phyloP scores from a whole-genome alignment of 805 yeast species.

The Wickerhamomyces subpelliculosus region DNA sequence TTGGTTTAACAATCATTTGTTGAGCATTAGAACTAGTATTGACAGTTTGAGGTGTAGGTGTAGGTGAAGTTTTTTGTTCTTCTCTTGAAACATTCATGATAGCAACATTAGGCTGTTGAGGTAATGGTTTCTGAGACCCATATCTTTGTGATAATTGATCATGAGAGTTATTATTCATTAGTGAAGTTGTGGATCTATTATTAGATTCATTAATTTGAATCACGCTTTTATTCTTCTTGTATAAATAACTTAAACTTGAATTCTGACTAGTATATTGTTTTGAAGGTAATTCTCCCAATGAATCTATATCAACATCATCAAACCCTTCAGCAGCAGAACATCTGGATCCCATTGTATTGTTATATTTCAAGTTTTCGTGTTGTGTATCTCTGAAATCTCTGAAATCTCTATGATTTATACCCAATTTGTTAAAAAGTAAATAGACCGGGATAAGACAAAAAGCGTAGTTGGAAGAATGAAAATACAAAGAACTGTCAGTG shows the following conservation, averaged over 20 bases:
- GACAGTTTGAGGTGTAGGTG: too few species aligned
- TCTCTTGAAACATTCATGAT: too few species aligned
- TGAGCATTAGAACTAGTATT: background rate
- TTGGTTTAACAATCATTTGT: background rate
- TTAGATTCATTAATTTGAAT: conserved; percentile 3
- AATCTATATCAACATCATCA: conserved; percentile 16
- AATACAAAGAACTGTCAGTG: too few species aligned
- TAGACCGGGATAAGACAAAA: background rate
- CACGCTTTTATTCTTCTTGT: conserved; percentile 3
- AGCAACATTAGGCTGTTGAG: background rate
- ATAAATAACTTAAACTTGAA: conserved; percentile 6
- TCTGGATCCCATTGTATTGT: conserved; percentile 10
- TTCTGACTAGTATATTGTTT: conserved; percentile 1
- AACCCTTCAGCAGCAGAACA: conserved; percentile 13
- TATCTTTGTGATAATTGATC: background rate
- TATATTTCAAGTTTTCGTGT: background rate
- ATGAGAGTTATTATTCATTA: conserved; percentile 8
- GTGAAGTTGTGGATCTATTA: conserved; percentile 11
- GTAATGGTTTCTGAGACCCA: background rate
- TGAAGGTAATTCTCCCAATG: conserved; percentile 3
- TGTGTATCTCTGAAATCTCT: too few species aligned
- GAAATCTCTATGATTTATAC: background rate
- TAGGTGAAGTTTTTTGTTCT: too few species aligned
- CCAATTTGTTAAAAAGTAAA: background rate
- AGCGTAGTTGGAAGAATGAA: too few species aligned